Base-by-base conservation (phyloP, 1,139 yeast genomes). In the Candida labiduridarum region DNA sequence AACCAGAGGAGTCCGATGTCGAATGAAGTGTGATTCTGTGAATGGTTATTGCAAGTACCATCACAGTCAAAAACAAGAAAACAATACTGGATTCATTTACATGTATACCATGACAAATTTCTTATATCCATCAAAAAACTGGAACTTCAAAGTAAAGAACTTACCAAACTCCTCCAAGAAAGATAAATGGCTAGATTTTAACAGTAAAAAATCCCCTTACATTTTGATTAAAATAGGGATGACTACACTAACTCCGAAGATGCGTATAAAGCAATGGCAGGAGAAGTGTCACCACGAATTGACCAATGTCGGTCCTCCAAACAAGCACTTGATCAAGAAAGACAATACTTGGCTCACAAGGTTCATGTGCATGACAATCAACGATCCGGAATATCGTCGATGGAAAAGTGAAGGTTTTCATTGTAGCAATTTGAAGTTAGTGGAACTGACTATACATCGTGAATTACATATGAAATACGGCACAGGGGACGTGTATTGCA, bases 141-240 rank as follows among this genome's bases (percentile, higher is more conserved):
- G 64, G 68, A 45, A 38, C 19, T 66, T 75, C 51, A 60, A 66
- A 46, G 76, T 72, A 2, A 63, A 67, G 45, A 73, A 74, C 52
- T 53, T 68, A 29, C 75, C 77, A 11, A 54, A 63, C 39, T 46
- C 63, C 4, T 41, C 59, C 5, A 47, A 70, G 40, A 54, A 57
- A 22, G 62, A 66, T 47, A 46, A 65, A 49, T 65, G 79, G 76
- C 59, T 61, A 6, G 58, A 66, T 4, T 78, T 79, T 56, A 64
- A 78, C 36, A 69, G 82, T 1, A 68, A 65, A 41, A 66, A 67
- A 40, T 69, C 74, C 22, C 60, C 65, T 8, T 67, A 70, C 45
- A 71, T 79, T 1, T 64, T 83, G 25, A 64, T 83, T 15, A 83
- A 83, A 52, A 76, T 83, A 3, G 88, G 88, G 0, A 74, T 73